Evolutionary conservation across 352 stramenopile species (phyloP).

Genomic region (Pythium grandisporangium): DNA sequence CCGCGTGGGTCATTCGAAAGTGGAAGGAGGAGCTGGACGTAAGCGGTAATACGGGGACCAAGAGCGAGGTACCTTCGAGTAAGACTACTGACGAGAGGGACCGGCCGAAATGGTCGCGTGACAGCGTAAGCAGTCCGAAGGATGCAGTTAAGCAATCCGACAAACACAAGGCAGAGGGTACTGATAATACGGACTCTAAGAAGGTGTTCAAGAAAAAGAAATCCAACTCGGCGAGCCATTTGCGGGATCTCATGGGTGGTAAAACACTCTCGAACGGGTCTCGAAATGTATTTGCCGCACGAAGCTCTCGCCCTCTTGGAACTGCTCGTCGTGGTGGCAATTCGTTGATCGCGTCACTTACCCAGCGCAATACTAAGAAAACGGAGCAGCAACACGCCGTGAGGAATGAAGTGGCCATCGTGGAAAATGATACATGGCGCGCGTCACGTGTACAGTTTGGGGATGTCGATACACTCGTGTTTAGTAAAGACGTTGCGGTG

Average conservation of each 20-base stretch:
- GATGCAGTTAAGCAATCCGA: background rate
- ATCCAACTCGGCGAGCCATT: slow-evolving; percentile 56
- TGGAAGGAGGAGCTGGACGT: slow-evolving; percentile 28
- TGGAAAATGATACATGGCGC: slow-evolving; percentile 6
- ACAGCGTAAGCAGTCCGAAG: slow-evolving; percentile 1
- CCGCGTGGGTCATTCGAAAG: slow-evolving; percentile 42
- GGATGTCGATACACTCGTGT: slow-evolving; percentile 5
- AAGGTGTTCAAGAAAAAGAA: slow-evolving; percentile 2
- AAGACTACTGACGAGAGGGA: slow-evolving; percentile 1
- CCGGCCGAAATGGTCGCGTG: slow-evolving; percentile 1
- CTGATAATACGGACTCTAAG: background rate
- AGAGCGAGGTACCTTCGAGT: too few relatives aligned
- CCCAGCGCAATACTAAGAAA: slow-evolving; percentile 2
- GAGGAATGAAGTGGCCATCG: background rate
- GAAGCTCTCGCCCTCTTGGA: slow-evolving; percentile 7
- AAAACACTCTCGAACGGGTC: slow-evolving; percentile 1
- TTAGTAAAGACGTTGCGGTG: slow-evolving; percentile 17
- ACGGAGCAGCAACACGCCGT: slow-evolving; percentile 2
- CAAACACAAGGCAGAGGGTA: background rate
- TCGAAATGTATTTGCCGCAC: background rate
- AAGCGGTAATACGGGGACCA: slow-evolving; percentile 6
- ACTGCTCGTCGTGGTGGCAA: slow-evolving; percentile 5
- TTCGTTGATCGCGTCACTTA: slow-evolving; percentile 12
- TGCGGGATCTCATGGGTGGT: slow-evolving; percentile 47
- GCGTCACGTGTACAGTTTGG: slow-evolving; percentile 15